Conservation (phyloP, 129 eudicot genomes). For the Apium graveolens region DNA sequence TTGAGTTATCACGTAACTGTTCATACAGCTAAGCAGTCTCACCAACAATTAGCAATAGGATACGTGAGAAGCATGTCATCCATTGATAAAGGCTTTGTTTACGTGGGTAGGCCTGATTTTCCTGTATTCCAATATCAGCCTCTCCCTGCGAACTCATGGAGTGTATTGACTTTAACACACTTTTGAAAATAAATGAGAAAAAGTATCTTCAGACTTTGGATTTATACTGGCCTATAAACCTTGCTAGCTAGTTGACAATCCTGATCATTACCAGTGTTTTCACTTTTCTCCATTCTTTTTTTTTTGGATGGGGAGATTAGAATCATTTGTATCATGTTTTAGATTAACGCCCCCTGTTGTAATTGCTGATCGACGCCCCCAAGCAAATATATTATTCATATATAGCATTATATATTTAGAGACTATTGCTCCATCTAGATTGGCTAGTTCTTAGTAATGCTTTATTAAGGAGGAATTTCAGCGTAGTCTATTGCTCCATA, state of each 20-base stretch:
- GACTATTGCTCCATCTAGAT: too few species aligned
- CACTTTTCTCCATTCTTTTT: neutral
- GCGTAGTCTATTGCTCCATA: too few species aligned
- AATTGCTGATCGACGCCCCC: neutral
- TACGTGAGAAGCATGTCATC: constrained; percentile 12
- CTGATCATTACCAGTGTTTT: neutral
- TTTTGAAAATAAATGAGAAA: neutral
- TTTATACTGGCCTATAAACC: constrained; percentile 12
- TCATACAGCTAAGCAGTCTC: too few species aligned
- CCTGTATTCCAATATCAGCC: neutral
- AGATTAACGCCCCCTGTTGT: neutral
- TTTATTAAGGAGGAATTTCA: too few species aligned
- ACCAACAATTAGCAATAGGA: constrained; percentile 3
- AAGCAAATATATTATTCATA: neutral
- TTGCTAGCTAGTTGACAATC: neutral
- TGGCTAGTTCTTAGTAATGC: too few species aligned
- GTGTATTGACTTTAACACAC: constrained; percentile 18
- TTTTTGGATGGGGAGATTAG: too few species aligned
- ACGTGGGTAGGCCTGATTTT: neutral
- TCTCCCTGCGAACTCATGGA: neutral
- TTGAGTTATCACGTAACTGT: too few species aligned
- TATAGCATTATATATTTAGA: too few species aligned
- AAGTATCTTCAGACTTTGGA: constrained; percentile 2
- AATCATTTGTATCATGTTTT: neutral
- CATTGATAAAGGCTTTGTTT: neutral